These are phyloP conservation scores for Rhododendron mucronatum DNA, from an alignment of 148 eudicot species.

Conservation along the genomic window DNA sequence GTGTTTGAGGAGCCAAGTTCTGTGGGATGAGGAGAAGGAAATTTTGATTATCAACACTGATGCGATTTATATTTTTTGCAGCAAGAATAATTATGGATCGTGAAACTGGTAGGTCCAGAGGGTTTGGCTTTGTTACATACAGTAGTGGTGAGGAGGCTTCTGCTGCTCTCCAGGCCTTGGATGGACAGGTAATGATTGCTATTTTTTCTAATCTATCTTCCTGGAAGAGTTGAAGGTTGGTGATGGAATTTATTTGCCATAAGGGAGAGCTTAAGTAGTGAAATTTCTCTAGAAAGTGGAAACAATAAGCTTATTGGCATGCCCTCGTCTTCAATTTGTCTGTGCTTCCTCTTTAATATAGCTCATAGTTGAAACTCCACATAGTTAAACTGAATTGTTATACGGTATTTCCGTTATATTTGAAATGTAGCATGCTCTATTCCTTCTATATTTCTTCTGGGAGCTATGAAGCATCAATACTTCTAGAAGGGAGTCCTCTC, in stretches of 20 bases:
- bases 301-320: not conserved
- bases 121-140: constrained; percentile 87
- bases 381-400: not conserved
- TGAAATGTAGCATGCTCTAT: not conserved
- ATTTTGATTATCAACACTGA: not conserved
- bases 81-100: constrained; percentile 81
- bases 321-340: not conserved
- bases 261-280: not conserved
- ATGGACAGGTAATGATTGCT: constrained; percentile 51
- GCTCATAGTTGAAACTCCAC: not conserved
- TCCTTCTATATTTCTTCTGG: not conserved
- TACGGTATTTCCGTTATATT: not conserved
- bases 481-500: not conserved
- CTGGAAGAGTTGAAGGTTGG: not conserved
- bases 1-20: not conserved
- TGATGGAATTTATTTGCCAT: not conserved
- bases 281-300: not conserved
- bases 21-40: not conserved
- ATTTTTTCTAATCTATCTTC: not conserved
- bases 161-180: constrained; percentile 81
- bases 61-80: constrained; percentile 27
- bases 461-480: not conserved
- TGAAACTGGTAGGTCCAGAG: constrained; percentile 75
- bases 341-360: not conserved
- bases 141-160: constrained; percentile 66